Evolutionary conservation across 2,329 filamentous ascomycete species (phyloP), one percentile per base, ranked within the genome.

Genomic region (Zopfia rhizophila): DNA sequence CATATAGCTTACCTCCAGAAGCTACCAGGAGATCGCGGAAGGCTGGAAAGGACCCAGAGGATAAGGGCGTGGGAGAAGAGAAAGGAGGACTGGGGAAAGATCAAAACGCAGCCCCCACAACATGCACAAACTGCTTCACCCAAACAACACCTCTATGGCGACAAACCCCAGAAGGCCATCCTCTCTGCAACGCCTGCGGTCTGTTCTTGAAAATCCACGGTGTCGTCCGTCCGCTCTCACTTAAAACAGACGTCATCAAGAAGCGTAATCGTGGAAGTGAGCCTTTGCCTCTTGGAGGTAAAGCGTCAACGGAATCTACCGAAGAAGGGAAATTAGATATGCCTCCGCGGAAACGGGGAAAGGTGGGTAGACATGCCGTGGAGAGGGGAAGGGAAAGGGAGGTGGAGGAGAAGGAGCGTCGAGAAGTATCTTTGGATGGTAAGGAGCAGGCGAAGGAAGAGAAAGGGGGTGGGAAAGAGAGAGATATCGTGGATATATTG

Each of bases 171-270:
- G 94, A 99, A 71, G 94, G 94, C 0, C 93, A 97, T 66, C 94
- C 94, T 3, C 80, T 99, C 3, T 99, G 94, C 76, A 99, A 99
- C 72, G 94, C 94, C n/a, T 99, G 94, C 68, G 94, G 94, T 14
- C 75, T 99, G 29, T 99, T 99, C 74, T 51, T 72, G 44, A 72
- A 99, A 74, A 82, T 99, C 11, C 94, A 99, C 66, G 94, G 94
- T 32, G 94, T 97, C 7, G 94, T 97, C n/a, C 85, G 94, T 17
- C 94, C 94, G 1, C 78, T 97, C 25, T 97, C 92, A 49, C 77
- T 99, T 60, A 99, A 99, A 78, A 99, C 94, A 0, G 94, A 99
- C 70, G 90, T 97, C 24, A 99, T 99, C 77, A 99, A 99, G 80
- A 99, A 99, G 78, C 81, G 89, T 29, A 93, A 93, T 66, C 84